These are phyloP conservation scores for Ustilago xerochloae DNA, from an alignment of 1,284 basidiomycete genomes.

Conservation along the genomic window DNA sequence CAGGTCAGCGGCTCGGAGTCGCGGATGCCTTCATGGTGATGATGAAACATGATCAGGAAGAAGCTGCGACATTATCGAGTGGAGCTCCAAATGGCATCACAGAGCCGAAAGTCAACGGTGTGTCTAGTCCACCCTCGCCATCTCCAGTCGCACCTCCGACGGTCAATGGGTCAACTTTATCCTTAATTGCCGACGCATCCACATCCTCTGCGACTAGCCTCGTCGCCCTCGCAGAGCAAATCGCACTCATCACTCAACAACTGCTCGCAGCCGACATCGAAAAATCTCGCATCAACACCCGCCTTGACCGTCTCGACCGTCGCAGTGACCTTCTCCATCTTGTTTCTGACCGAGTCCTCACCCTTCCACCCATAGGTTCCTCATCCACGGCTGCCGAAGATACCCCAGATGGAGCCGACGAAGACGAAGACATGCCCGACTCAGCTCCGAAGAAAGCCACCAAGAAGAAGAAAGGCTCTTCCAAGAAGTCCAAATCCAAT, in stretches of 20 bases:
- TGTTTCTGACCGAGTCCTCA: slow-evolving; percentile 38
- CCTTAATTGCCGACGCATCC: background rate
- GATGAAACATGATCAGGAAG: background rate
- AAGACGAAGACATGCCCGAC: slow-evolving; percentile 22
- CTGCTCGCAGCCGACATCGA: slow-evolving; percentile 20
- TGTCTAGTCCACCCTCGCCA: background rate
- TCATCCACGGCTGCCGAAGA: background rate
- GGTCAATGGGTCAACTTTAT: background rate
- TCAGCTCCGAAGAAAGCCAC: background rate
- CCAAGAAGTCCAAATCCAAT: slow-evolving; percentile 9
- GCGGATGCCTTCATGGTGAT: slow-evolving; percentile 7
- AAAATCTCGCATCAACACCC: slow-evolving; percentile 27
- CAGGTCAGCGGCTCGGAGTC: background rate
- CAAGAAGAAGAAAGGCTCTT: slow-evolving; percentile 31
- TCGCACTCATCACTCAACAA: slow-evolving; percentile 10
- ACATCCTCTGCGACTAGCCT: slow-evolving; percentile 17
- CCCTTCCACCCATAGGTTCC: slow-evolving; percentile 24
- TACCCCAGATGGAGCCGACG: background rate
- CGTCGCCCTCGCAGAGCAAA: slow-evolving; percentile 14
- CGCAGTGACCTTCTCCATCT: slow-evolving; percentile 41
- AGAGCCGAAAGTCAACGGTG: background rate
- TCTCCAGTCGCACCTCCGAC: background rate
- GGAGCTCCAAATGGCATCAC: background rate
- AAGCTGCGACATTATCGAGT: background rate
- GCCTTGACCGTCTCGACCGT: slow-evolving; percentile 34